Evolutionary conservation across 2,329 filamentous ascomycete species (phyloP), one percentile per base, ranked within the genome.

Genomic region (Nemania sp.): DNA sequence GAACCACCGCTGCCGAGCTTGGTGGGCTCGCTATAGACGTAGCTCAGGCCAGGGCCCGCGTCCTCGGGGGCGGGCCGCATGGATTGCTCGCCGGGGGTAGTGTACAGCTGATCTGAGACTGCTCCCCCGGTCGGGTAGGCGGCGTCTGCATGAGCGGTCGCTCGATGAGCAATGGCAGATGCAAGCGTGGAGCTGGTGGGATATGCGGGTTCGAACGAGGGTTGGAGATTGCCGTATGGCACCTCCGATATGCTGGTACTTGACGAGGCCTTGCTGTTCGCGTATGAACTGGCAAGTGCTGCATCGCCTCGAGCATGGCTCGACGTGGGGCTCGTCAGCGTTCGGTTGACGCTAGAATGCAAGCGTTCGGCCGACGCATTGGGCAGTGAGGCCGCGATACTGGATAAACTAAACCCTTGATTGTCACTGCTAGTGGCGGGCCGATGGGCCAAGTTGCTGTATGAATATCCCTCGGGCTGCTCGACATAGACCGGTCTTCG

Each of bases 351-450:
- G 2, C 70, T 69, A 3, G 72, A 69, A 1, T 74, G 72, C 1
- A 76, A 57, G 5, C 65, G 60, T 11, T 66, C 65, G 69, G 49
- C 5, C 63, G 11, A 14, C 9, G 28, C 28, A 31, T 64, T 0
- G 74, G 74, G n/a, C 0, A 77, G 66, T 0, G 74, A 73, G 0
- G 74, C 72, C 5, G 74, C 73, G 50, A 76, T 73, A 34, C 67
- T 66, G 0, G 73, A 72, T n/a, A 77, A 66, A 6, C 73, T 74
- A 56, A 76, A 74, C 36, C 66, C 70, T 3, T 72, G 64, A 6
- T 69, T 62, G 9, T 74, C 73, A 33, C 64, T 64, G 37, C 31
- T 62, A 15, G 61, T 59, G 1, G 64, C 64, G 5, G 71, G 70
- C 1, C 74, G 72, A 33, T 73, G 73, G 6, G 71, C 66, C n/a